A percentile compares a stretch with the other conserved stretches of the same genome.
Conservation (phyloP, 768 basidiomycete genomes). For the Boletus vinaceobasis region DNA sequence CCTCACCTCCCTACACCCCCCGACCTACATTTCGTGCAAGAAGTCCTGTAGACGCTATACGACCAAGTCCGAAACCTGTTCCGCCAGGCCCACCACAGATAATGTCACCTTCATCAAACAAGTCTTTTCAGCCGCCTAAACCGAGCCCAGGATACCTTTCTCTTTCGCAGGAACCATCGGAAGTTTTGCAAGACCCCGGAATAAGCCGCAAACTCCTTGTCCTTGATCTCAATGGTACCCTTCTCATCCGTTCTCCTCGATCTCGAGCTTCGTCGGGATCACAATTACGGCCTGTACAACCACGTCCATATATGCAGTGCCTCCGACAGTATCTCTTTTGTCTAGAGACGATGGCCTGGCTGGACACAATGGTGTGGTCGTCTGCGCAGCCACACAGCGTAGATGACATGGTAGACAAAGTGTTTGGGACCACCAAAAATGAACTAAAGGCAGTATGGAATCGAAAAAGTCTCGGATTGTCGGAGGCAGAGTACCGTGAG, state of each 20-base stretch:
- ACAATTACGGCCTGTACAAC: constrained; percentile 43
- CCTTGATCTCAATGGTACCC: constrained; percentile 65
- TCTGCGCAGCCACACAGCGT: constrained; percentile 82
- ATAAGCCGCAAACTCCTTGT: constrained; percentile 60
- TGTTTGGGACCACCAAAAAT: constrained; percentile 46
- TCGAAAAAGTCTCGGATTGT: constrained; percentile 72
- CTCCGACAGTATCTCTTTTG: constrained; percentile 67
- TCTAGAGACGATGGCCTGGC: constrained; percentile 55
- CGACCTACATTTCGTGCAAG: constrained; percentile 8
- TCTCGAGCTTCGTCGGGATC: constrained; percentile 12
- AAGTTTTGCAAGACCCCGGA: constrained; percentile 22
- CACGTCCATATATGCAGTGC: constrained; percentile 62
- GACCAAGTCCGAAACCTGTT: neutral
- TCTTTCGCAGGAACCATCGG: constrained; percentile 29
- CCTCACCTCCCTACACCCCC: constrained; percentile 4
- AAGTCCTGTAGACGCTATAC: constrained; percentile 2
- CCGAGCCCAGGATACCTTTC: constrained; percentile 39
- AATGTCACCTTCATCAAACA: neutral
- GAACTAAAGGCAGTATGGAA: constrained; percentile 70
- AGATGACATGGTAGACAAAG: constrained; percentile 63
- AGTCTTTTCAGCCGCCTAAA: neutral
- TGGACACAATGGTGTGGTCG: constrained; percentile 88
- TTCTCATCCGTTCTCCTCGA: constrained; percentile 53
- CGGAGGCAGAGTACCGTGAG: constrained; percentile 61
- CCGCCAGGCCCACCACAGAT: neutral